These are phyloP conservation scores for Epichloe gansuensis DNA, from an alignment of 2,329 filamentous ascomycete species.

Conservation along the genomic window DNA sequence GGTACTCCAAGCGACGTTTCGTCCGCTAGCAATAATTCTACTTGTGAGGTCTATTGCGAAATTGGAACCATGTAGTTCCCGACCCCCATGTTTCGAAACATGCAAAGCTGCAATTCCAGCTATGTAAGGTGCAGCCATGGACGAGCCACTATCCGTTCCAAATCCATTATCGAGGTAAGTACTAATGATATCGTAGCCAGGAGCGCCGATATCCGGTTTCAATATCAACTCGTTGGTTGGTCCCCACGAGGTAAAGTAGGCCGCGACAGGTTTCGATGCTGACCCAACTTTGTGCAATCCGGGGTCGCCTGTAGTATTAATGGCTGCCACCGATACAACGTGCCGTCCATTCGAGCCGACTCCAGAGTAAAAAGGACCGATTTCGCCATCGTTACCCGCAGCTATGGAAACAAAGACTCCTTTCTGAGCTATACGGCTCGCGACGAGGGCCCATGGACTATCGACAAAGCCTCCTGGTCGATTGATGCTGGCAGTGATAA, in stretches of 20 bases:
- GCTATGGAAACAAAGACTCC: conserved; percentile 38
- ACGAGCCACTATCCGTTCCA: conserved; percentile 37
- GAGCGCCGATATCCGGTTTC: conserved; percentile 37
- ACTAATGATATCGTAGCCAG: conserved; percentile 36
- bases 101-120: conserved; percentile 37
- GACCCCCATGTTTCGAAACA: conserved; percentile 28
- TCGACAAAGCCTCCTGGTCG: conserved; percentile 25
- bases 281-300: conserved; percentile 17
- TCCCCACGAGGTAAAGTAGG: conserved; percentile 37
- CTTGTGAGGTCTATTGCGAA: conserved; percentile 20
- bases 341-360: conserved; percentile 19
- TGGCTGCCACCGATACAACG: conserved; percentile 24
- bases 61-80: conserved; percentile 22
- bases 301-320: conserved; percentile 30
- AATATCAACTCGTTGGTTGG: conserved; percentile 37
- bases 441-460: conserved; percentile 29
- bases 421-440: conserved; percentile 26
- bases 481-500: conserved; percentile 31
- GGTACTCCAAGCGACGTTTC: conserved; percentile 18
- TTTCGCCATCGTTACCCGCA: conserved; percentile 36
- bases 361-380: conserved; percentile 33
- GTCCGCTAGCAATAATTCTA: conserved; percentile 23
- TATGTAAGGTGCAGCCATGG: conserved; percentile 42
- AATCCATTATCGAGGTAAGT: conserved; percentile 32
- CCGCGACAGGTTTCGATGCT: conserved; percentile 22